Base-by-base conservation (phyloP, 2,329 filamentous ascomycete genomes). In the Cordyceps pruinosa region DNA sequence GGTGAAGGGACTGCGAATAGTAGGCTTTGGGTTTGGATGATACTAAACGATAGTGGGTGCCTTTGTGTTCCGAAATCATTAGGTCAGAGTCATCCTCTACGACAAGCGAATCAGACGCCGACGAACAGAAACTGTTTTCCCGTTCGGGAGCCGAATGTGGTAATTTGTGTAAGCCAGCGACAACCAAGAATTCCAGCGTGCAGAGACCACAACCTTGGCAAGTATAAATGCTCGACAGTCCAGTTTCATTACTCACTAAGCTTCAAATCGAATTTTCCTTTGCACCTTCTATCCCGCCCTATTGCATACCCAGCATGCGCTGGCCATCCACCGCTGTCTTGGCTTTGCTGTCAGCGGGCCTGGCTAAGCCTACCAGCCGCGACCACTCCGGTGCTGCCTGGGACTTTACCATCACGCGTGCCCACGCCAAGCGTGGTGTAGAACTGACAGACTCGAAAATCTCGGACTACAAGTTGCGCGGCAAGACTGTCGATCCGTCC, bases 401-500 rank as follows among this genome's bases (percentile, higher is more conserved):
- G 49, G 49, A 52, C 15, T 52, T 52, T 25, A 25, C 26, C 10
- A 15, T 42, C 12, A 21, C 25, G 13, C 25, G 25, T 10, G n/a
- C 23, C 26, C 26, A 26, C 15, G 15, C 2, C 8, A 17, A 25
- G 13, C 37, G 35, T 26, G 25, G 25, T 8, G 17, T 26, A 6
- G 19, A 32, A 15, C n/a, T n/a, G n/a, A 6, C 3, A 4, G n/a
- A 7, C 3, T 13, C 26, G 6, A n/a, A 8, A 23, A 1, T 30
- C 30, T 15, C 25, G 5, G 30, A 30, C n/a, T 52, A 52, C 12
- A 21, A 42, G n/a, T 9, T 52, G 15, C 49, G 49, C 12, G 49
- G 49, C 17, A 52, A 26, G 34, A 13, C 49, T 30, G 26, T 97
- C 65, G 90, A 97, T 70, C 93, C 94, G 53, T 82, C 82, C 59